These are phyloP conservation scores for Coriaria nepalensis DNA, from an alignment of 306 rosid species.

Conservation along the genomic window DNA sequence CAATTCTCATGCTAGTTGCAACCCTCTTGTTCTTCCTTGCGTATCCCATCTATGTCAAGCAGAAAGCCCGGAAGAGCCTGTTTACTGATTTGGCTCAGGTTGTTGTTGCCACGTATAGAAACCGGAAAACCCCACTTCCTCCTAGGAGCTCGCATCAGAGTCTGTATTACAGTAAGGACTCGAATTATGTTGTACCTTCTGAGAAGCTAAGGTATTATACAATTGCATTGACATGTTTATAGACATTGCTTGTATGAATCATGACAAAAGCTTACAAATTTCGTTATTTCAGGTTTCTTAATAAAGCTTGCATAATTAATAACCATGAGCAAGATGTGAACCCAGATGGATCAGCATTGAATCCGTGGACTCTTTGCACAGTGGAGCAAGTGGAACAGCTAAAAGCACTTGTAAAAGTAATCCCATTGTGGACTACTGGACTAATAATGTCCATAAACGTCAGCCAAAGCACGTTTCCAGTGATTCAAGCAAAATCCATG, in stretches of 20 bases:
- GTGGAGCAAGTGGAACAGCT: slow-evolving; percentile 60
- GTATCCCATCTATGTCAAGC: slow-evolving; percentile 38
- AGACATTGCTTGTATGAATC: no score
- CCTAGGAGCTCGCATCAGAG: slow-evolving; percentile 6
- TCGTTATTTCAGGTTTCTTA: slow-evolving; percentile 27
- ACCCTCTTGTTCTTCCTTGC: slow-evolving; percentile 30
- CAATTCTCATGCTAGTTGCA: slow-evolving; percentile 37
- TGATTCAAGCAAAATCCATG: slow-evolving; percentile 56
- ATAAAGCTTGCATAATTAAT: slow-evolving; percentile 44
- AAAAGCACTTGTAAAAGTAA: slow-evolving; percentile 40
- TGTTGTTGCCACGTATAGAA: slow-evolving; percentile 31
- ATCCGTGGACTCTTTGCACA: slow-evolving; percentile 60
- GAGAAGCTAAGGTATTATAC: slow-evolving; percentile 38
- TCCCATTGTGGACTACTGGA: slow-evolving; percentile 54
- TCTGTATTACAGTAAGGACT: slow-evolving; percentile 30
- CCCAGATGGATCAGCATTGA: slow-evolving; percentile 34
- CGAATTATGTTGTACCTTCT: slow-evolving; percentile 35
- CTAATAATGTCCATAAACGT: slow-evolving; percentile 25
- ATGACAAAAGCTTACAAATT: neutral
- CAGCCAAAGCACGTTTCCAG: slow-evolving; percentile 40
- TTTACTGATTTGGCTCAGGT: slow-evolving; percentile 39
- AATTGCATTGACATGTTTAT: no score
- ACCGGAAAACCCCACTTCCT: slow-evolving; percentile 29
- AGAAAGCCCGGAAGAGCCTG: slow-evolving; percentile 34
- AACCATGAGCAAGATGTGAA: slow-evolving; percentile 25